Base-by-base conservation (phyloP, 805 yeast species). In the Zygoascus flipseniorum region DNA sequence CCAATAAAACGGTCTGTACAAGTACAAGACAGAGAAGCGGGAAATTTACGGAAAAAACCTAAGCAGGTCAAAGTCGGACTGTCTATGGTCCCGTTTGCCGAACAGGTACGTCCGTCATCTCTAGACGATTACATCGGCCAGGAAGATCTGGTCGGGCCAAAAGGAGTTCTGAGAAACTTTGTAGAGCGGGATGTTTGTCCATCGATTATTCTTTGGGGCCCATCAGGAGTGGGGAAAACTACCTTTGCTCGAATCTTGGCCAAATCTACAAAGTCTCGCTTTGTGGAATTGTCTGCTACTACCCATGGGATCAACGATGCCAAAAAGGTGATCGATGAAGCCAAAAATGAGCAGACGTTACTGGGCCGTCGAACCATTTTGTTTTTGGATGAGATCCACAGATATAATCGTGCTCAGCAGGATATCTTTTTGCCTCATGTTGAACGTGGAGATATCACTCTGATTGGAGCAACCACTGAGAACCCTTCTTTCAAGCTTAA, bases 391-490 rank as follows among this genome's bases (percentile, higher is more conserved):
- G 99, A 93, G 65, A 85, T 93, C 41, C 99, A 93, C 65, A 71
- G 99, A 32, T 89, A 89, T 65, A 82, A 82, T 59, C 84, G 85
- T 56, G 74, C 82, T 0, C 99, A 93, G 63, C 99, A 93, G 66
- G 98, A 93, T 67, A 77, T 83, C 47, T 78, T 95, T 47, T 71
- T 93, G 42, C 93, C 95, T 0, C 82, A 80, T 56, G 84, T 92
- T 1, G 99, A 93, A 65, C 72, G 79, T 31, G 98, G 98, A 2
- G 81, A 81, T 51, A 80, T 90, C 45, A 80, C 82, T 1, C 74
- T 93, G 44, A 81, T 92, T 50, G 99, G 99, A 5, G 97, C 98
- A n/a, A 93, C 99, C 0, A 90, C 98, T 0, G 99, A 93, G 65
- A 93, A 93, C 65, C 97, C 97, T 3, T 81, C 86, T 48, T 84